Evolutionary conservation across 2,329 filamentous ascomycete species (phyloP).

Genomic region (Colletotrichum liaoningense): DNA sequence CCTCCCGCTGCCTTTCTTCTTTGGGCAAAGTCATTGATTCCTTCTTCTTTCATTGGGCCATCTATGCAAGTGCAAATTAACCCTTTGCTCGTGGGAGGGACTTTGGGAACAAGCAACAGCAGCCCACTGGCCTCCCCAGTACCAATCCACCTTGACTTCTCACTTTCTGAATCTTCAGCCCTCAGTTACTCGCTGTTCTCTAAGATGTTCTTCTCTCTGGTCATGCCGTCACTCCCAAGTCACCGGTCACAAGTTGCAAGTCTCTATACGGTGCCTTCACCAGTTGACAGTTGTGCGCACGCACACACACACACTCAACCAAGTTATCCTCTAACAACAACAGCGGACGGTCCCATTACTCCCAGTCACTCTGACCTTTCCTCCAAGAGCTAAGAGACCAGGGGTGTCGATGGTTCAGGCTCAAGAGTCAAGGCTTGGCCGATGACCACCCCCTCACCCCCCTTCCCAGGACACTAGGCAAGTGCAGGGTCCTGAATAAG

Average conservation of each 20-base stretch:
- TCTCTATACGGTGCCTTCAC: background rate
- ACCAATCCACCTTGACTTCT: conserved; percentile 6
- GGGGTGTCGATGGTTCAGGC: conserved; percentile 16
- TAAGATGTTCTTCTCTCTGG: background rate
- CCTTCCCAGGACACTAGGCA: conserved; percentile 10
- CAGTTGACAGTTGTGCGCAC: background rate
- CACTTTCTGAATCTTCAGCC: background rate
- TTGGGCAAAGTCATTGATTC: conserved; percentile 19
- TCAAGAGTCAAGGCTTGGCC: conserved; percentile 23
- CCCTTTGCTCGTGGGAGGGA: conserved; percentile 3
- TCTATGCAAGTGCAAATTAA: conserved; percentile 19
- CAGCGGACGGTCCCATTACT: conserved; percentile 1
- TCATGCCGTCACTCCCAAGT: conserved; percentile 13
- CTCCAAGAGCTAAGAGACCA: conserved; percentile 13
- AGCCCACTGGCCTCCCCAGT: background rate
- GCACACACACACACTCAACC: too few relatives aligned
- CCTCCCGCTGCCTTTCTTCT: conserved; percentile 24
- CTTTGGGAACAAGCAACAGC: conserved; percentile 11
- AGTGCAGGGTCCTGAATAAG: conserved; percentile 34
- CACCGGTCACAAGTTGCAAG: background rate
- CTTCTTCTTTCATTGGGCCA: conserved; percentile 10
- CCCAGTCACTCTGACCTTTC: conserved; percentile 14
- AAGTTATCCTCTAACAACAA: background rate
- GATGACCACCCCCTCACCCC: conserved; percentile 22
- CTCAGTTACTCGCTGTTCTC: too few relatives aligned